A percentile compares a stretch with the other conserved stretches of the same genome.
These are phyloP conservation scores for Elymus sibiricus DNA, from an alignment of 176 grass and related monocot species.

Conservation along the genomic window DNA sequence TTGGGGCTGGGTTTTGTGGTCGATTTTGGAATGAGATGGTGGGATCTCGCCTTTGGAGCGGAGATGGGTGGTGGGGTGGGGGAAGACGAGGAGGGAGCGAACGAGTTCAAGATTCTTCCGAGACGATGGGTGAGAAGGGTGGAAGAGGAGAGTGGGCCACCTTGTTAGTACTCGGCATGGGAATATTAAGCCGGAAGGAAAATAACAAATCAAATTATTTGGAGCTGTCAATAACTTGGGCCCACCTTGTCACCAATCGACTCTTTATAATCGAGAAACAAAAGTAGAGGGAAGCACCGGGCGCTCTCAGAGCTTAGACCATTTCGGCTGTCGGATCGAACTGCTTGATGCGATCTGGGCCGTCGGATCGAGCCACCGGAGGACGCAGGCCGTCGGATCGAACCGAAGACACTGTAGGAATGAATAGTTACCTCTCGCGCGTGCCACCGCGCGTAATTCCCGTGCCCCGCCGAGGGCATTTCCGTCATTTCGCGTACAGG, in stretches of 20 bases:
- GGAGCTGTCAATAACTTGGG: not conserved
- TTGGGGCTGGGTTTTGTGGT: not conserved
- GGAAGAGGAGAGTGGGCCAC: not conserved
- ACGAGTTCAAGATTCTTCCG: constrained; percentile 34
- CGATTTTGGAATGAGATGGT: constrained; percentile 34
- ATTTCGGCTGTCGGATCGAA: no score
- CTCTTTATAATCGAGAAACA: not conserved
- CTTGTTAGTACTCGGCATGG: not conserved
- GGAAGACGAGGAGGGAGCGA: constrained; percentile 4
- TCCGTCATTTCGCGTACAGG: no score
- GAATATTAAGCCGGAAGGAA: not conserved
- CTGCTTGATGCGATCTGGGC: no score
- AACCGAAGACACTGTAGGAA: no score
- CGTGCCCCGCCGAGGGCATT: no score
- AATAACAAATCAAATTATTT: not conserved
- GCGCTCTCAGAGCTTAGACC: no score
- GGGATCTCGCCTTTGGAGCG: constrained; percentile 42
- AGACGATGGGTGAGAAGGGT: constrained; percentile 27
- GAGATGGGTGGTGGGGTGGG: not conserved
- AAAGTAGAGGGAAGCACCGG: no score
- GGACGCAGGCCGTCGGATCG: no score
- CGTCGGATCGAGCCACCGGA: no score
- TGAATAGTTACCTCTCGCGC: no score
- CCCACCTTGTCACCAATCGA: not conserved
- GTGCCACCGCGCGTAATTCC: no score